Evolutionary conservation across 306 rosid genomes (phyloP).

Genomic region (Fragaria iinumae): DNA sequence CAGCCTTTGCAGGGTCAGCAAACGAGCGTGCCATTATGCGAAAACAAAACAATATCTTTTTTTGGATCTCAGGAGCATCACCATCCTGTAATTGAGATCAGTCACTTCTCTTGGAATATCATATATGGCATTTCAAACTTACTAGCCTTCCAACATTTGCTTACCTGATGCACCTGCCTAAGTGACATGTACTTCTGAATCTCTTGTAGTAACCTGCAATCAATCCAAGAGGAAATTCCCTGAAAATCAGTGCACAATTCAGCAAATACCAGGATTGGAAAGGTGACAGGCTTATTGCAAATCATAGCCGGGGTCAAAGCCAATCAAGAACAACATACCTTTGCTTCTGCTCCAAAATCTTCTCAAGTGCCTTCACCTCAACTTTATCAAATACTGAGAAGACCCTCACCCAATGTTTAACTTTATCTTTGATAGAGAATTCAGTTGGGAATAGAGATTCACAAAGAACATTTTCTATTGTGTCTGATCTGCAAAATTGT

Average conservation of each 20-base stretch:
- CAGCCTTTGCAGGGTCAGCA: conserved; percentile 79
- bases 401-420: conserved; percentile 78
- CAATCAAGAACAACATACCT: conserved; percentile 49
- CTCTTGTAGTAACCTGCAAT: conserved; percentile 93
- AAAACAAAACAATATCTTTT: conserved; percentile 67
- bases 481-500: conserved; percentile 72
- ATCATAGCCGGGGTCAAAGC: conserved; percentile 20
- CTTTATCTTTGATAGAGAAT: conserved; percentile 58
- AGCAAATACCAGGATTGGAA: conserved; percentile 35
- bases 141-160: conserved; percentile 32
- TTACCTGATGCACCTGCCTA: conserved; percentile 76
- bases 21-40: conserved; percentile 85
- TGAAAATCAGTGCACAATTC: conserved; percentile 34
- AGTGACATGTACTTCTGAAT: conserved; percentile 87
- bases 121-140: conserved; percentile 24
- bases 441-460: conserved; percentile 80
- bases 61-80: conserved; percentile 77
- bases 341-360: conserved; percentile 93
- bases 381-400: conserved; percentile 81
- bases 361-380: conserved; percentile 96
- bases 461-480: conserved; percentile 73
- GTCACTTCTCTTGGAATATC: conserved; percentile 26
- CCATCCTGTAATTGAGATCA: conserved; percentile 73
- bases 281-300: conserved; percentile 25
- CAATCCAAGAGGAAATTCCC: conserved; percentile 43